Evolutionary conservation across 2,329 filamentous ascomycete species (phyloP), one percentile per base, ranked within the genome.

Genomic region (Mollisiaceae sp.): DNA sequence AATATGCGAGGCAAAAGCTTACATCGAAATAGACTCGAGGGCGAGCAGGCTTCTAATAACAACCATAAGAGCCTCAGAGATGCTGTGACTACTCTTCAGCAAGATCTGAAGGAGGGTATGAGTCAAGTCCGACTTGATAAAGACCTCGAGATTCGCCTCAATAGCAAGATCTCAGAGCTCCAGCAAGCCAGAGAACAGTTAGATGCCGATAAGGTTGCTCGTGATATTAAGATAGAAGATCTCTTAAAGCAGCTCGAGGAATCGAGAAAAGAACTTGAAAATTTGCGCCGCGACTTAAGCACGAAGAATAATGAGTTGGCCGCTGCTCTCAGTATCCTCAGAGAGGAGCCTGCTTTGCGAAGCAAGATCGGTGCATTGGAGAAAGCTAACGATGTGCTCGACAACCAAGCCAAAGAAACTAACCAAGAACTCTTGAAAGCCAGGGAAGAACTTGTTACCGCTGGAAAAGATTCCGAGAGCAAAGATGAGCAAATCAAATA

Each of bases 341-440:
- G 66, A 63, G 72, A 75, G 27, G 68, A 73, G 56, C 54, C 68
- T 11, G 39, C 41, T 9, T 41, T 74, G 27, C 62, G 62, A 27
- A 63, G 59, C 1, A 70, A 65, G 45, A 60, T 75, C 38, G 45
- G 70, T 32, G 65, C 69, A 12, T 60, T 75, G 22, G 66, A 72
- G 64, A 72, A 14, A 64, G 63, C 63, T 60, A 77, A 20, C 39
- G 61, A 55, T 38, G 64, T n/a, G 20, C 65, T 68, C 24, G 67
- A 76, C 1, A 62, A 73, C 36, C 75, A 77, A 15, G 63, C 75
- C 1, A 67, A 76, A 36, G 66, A 69, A 15, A 77, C 77, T 24
- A 74, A 75, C 9, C 74, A 79, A 65, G 75, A 77, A n/a, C 70
- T 74, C 9, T 52, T 54, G 1, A 59, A 68, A 39, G 41, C 60